These are phyloP conservation scores for Sphaerulina vaccinii DNA, from an alignment of 2,329 filamentous ascomycete genomes.

Conservation along the genomic window DNA sequence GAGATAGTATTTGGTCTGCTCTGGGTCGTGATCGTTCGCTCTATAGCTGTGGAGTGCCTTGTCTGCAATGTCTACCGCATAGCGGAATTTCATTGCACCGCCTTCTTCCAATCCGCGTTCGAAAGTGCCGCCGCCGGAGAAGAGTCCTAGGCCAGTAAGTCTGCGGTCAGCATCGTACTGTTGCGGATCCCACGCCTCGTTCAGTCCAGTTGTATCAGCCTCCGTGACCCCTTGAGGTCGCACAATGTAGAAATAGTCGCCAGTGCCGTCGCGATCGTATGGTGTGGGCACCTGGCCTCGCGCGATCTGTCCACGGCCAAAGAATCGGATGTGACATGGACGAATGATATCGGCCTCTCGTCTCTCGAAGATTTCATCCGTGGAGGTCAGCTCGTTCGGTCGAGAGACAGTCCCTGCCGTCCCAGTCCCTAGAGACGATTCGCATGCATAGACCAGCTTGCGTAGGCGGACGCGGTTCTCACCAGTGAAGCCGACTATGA, in stretches of 20 bases:
- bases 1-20: slow-evolving; percentile 56
- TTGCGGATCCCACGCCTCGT: slow-evolving; percentile 42
- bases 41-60: slow-evolving; percentile 70
- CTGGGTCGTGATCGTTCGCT: slow-evolving; percentile 57
- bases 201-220: slow-evolving; percentile 9
- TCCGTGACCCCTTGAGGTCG: background rate
- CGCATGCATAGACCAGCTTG: slow-evolving; percentile 12
- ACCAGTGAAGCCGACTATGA: slow-evolving; percentile 49
- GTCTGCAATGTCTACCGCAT: slow-evolving; percentile 65
- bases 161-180: background rate
- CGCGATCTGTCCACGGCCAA: slow-evolving; percentile 21
- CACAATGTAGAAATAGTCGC: slow-evolving; percentile 59
- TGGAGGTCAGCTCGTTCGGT: slow-evolving; percentile 62
- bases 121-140: slow-evolving; percentile 75
- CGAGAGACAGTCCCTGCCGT: slow-evolving; percentile 33
- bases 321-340: slow-evolving; percentile 62
- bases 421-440: too few species aligned
- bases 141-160: slow-evolving; percentile 63
- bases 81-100: slow-evolving; percentile 62
- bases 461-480: slow-evolving; percentile 18
- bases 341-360: slow-evolving; percentile 47
- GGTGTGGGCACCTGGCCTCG: slow-evolving; percentile 55
- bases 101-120: slow-evolving; percentile 74
- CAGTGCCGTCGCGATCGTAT: slow-evolving; percentile 65
- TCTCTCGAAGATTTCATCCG: slow-evolving; percentile 43